A percentile compares a stretch with the other conserved stretches of the same genome.
Conservation (phyloP, 495 filamentous ascomycete genomes). For the Hyaloscypha hepaticicola region DNA sequence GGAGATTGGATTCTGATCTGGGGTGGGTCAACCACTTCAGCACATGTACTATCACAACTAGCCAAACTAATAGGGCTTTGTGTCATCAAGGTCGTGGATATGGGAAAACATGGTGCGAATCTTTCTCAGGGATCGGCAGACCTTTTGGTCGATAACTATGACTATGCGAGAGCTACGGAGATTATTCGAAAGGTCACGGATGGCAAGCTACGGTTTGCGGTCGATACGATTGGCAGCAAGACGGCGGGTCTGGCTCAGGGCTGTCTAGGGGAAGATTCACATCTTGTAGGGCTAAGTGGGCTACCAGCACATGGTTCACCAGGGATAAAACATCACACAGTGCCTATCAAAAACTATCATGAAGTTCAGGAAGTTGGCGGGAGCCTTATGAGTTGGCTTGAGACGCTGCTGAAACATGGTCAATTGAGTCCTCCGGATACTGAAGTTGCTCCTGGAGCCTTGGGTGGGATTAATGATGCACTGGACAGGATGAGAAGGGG, state of each 20-base stretch:
- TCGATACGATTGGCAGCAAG: constrained; percentile 62
- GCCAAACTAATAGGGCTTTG: constrained; percentile 58
- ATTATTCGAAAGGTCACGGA: constrained; percentile 55
- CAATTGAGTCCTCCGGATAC: constrained; percentile 56
- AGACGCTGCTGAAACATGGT: constrained; percentile 50
- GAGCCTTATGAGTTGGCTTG: constrained; percentile 57
- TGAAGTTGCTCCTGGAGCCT: constrained; percentile 54
- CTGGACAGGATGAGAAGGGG: too few species aligned
- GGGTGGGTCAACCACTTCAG: constrained; percentile 64
- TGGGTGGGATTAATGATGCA: constrained; percentile 61
- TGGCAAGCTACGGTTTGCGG: constrained; percentile 56
- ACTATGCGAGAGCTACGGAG: constrained; percentile 57
- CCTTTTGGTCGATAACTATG: constrained; percentile 60
- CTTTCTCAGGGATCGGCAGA: constrained; percentile 53
- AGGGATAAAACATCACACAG: constrained; percentile 52
- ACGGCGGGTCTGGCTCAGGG: constrained; percentile 47
- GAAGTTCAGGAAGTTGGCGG: constrained; percentile 56
- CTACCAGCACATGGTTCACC: constrained; percentile 50
- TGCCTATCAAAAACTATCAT: constrained; percentile 71
- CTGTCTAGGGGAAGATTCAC: constrained; percentile 36
- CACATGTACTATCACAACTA: constrained; percentile 58
- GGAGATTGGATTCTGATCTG: constrained; percentile 70
- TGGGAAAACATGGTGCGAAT: constrained; percentile 57
- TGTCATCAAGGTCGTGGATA: constrained; percentile 58
- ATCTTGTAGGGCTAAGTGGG: constrained; percentile 63